phyloP scores from a whole-genome alignment of 2,329 filamentous ascomycete species.

The Diaporthe vaccinii region DNA sequence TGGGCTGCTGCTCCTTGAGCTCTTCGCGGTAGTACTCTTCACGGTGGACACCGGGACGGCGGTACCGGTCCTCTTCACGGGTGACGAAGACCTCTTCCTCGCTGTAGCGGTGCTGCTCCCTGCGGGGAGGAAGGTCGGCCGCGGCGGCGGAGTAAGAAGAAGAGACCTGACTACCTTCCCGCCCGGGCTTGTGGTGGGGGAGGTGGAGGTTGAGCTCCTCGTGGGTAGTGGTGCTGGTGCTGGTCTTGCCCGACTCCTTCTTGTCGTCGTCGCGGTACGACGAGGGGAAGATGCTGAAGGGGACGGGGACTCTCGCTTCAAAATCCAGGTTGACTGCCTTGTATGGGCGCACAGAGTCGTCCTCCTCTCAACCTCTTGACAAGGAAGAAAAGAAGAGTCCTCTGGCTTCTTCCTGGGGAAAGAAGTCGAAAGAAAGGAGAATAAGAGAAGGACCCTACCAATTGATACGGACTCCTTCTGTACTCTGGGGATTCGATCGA shows the following conservation, averaged over 20 bases:
- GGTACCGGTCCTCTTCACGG: conserved; percentile 82
- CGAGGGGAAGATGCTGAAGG: conserved; percentile 99
- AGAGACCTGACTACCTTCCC: conserved; percentile 85
- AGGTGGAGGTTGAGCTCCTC: conserved; percentile 91
- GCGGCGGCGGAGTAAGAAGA: conserved; percentile 76
- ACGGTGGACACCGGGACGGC: conserved; percentile 75
- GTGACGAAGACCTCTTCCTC: conserved; percentile 89
- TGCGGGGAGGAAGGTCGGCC: conserved; percentile 73
- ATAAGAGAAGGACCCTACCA: conserved; percentile 53
- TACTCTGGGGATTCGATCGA: conserved; percentile 50
- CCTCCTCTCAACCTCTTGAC: conserved; percentile 61
- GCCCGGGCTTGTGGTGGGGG: conserved; percentile 86
- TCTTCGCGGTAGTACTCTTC: conserved; percentile 67
- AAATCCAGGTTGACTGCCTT: conserved; percentile 99
- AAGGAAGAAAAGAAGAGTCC: conserved; percentile 75
- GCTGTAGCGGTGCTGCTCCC: conserved; percentile 69
- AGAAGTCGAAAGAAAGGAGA: conserved; percentile 63
- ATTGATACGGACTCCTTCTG: conserved; percentile 50
- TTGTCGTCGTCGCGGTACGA: conserved; percentile 71
- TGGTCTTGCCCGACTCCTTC: conserved; percentile 69
- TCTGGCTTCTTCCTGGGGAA: conserved; percentile 60
- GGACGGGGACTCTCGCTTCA: conserved; percentile 99
- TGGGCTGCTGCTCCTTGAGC: conserved; percentile 50
- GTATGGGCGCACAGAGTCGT: conserved; percentile 58
- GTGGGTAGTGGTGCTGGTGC: conserved; percentile 72